Evolutionary conservation across 2,329 filamentous ascomycete genomes (phyloP).

Genomic region (Talaromyces sp.): DNA sequence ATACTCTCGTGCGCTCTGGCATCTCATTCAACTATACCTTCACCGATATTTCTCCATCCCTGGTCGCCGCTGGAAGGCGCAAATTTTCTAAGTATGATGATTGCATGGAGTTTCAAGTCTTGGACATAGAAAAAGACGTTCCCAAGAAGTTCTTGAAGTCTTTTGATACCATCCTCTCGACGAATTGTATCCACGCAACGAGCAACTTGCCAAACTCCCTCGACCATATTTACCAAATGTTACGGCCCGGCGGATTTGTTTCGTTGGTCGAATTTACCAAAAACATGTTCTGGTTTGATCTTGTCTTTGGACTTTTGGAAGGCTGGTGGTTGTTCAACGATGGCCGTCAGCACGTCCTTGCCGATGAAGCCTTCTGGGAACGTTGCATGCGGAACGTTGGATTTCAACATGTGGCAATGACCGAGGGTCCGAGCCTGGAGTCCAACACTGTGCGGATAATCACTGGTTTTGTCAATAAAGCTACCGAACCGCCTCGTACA

Average conservation of each 20-base stretch:
- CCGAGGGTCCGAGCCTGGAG: not conserved
- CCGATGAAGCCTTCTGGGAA: slow-evolving; percentile 18
- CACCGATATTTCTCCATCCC: not conserved
- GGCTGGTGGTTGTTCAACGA: slow-evolving; percentile 42
- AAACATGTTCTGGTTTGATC: slow-evolving; percentile 30
- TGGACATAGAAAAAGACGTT: slow-evolving; percentile 6
- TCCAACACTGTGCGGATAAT: not conserved
- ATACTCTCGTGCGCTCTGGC: not conserved
- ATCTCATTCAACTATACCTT: slow-evolving; percentile 4
- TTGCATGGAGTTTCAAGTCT: not conserved
- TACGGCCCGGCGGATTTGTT: slow-evolving; percentile 28
- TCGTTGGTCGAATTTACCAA: slow-evolving; percentile 32
- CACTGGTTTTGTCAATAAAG: not conserved
- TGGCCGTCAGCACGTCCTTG: slow-evolving; percentile 27
- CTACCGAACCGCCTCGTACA: not conserved
- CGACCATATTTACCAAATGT: not conserved
- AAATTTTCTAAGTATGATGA: not conserved
- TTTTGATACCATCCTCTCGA: not conserved
- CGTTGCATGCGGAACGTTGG: not conserved
- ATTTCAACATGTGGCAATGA: not conserved
- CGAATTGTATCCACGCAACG: slow-evolving; percentile 4
- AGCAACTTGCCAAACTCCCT: not conserved
- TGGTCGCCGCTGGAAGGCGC: not conserved
- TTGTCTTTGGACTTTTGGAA: slow-evolving; percentile 38
- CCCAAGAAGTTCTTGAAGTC: not conserved